These are phyloP conservation scores for Lasiodiplodia hormozganensis DNA, from an alignment of 2,329 filamentous ascomycete species.

Conservation along the genomic window DNA sequence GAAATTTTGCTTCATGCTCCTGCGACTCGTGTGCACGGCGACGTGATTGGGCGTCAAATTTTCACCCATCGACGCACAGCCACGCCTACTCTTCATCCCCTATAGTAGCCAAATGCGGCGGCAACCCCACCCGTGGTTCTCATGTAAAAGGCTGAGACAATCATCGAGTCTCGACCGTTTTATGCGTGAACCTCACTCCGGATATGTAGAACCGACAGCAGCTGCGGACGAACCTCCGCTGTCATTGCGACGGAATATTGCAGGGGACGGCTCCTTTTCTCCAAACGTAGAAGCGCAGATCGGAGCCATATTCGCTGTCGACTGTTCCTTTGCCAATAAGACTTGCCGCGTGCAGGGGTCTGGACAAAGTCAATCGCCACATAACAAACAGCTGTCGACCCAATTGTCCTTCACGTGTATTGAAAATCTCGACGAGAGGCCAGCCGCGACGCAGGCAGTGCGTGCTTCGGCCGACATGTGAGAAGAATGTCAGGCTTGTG, in stretches of 20 bases:
- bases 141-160: background rate
- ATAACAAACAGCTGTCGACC: background rate
- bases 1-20: background rate
- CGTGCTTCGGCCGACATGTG: background rate
- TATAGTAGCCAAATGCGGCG: background rate
- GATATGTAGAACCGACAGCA: too few relatives aligned
- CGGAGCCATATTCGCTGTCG: background rate
- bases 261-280: too few relatives aligned
- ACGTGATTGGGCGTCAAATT: background rate
- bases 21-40: background rate
- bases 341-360: too few relatives aligned
- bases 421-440: background rate
- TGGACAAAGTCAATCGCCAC: background rate
- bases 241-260: too few relatives aligned
- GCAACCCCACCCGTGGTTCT: background rate
- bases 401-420: background rate
- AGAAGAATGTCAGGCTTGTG: background rate
- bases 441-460: too few relatives aligned
- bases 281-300: too few relatives aligned
- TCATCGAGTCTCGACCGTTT: background rate
- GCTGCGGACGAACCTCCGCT: too few relatives aligned
- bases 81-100: background rate
- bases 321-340: background rate
- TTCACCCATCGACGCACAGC: conserved; percentile 4
- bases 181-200: background rate